Evolutionary conservation across 169 alveolate genomes (phyloP).

Genomic region (Plasmodium chabaudi): DNA sequence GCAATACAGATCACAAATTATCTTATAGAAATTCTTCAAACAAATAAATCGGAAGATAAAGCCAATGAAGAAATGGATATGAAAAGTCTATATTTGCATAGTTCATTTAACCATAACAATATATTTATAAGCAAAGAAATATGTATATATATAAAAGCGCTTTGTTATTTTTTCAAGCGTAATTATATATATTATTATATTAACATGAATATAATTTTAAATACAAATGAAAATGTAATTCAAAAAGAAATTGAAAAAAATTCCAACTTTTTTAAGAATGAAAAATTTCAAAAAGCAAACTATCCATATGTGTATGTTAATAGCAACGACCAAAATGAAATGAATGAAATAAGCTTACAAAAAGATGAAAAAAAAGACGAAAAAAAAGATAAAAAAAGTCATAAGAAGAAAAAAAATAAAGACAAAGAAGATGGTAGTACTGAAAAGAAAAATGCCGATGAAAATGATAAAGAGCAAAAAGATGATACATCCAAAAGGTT

Average conservation of each 20-base stretch:
- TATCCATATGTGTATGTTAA: too few species aligned
- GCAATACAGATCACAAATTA: conserved; percentile 19
- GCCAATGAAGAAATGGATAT: conserved; percentile 10
- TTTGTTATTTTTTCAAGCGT: conserved; percentile 49
- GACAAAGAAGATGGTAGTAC: neutral
- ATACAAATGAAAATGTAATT: conserved; percentile 23
- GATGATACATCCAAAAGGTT: neutral
- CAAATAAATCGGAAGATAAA: neutral
- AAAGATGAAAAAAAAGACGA: neutral
- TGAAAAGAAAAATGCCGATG: neutral
- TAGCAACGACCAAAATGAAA: conserved; percentile 1
- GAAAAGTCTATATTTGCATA: conserved; percentile 30
- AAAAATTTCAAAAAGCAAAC: neutral
- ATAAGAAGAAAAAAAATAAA: neutral
- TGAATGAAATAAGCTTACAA: conserved; percentile 2
- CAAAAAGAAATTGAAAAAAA: conserved; percentile 20
- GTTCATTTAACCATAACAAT: conserved; percentile 25
- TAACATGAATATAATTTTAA: conserved; percentile 59
- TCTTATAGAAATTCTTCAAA: conserved; percentile 16
- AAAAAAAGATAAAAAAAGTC: neutral
- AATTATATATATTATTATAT: conserved; percentile 49
- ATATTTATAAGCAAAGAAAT: conserved; percentile 30
- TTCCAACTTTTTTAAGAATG: conserved; percentile 4
- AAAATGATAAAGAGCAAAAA: conserved; percentile 4
- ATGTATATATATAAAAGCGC: conserved; percentile 53